Evolutionary conservation across 495 filamentous ascomycete genomes (phyloP), one percentile per base, ranked within the genome.

Genomic region (Podospora didyma): DNA sequence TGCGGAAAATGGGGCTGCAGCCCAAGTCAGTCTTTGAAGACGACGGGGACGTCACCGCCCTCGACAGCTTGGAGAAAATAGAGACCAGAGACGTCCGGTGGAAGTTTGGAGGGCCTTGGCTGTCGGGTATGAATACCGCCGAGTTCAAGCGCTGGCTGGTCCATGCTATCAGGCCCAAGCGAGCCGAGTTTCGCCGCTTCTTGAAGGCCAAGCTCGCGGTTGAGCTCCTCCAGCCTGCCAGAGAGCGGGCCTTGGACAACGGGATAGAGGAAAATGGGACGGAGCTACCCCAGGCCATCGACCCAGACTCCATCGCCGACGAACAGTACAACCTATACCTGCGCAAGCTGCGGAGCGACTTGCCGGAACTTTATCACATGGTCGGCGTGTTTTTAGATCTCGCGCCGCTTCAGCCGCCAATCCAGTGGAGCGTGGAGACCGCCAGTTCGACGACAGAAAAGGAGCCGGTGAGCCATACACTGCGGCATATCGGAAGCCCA

Each of bases 51-150:
- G 61, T 77, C 20, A 85, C 81, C 10, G 71, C 68, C 28, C 58
- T 39, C 67, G 0, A 62, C 67, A 48, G n/a, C n/a, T n/a, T n/a
- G n/a, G n/a, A 60, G 68, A 21, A 59, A 20, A 49, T 44, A n/a
- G 53, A 64, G 4, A 56, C 64, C 19, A 59, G 58, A 1, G 75
- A 72, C 51, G 69, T 72, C 58, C 74, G 85, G 57, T 94, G 89
- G 89, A 90, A 86, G 60, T 90, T 83, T 59, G 72, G 72, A 35
- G 92, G 94, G 0, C 94, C 94, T 9, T 96, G 87, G 85, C 78
- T 97, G 26, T 84, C 85, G 12, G 87, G 86, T 16, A 84, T 90
- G 79, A 82, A 79, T 4, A 79, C 86, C 34, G 83, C 83, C 9
- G 84, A 90, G 26, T 96, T 98, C 66, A 70, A 76, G 3, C 69